Conservation (phyloP, 345 rosid species). For the Citrus medica region DNA sequence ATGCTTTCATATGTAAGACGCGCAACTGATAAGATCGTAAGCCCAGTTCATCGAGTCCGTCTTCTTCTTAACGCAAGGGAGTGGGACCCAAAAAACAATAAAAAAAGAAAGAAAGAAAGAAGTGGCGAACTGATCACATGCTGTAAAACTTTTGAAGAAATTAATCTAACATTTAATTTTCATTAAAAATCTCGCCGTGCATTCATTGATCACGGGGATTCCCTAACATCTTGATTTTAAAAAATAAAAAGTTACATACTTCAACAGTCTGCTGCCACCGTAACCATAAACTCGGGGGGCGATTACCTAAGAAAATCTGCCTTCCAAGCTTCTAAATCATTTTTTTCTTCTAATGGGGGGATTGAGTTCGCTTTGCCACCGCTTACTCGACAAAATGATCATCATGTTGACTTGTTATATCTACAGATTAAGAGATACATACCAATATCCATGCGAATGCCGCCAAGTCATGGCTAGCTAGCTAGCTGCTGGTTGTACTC, state of each 20-base stretch:
- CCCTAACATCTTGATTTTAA: conserved; percentile 7
- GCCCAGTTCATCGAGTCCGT: background rate
- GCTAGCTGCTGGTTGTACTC: no score
- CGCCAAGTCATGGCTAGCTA: no score
- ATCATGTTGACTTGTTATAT: background rate
- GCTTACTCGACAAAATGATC: background rate
- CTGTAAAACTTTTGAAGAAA: background rate
- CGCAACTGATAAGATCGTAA: no score
- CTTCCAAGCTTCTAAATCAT: background rate
- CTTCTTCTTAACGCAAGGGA: background rate
- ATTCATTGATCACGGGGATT: conserved; percentile 35
- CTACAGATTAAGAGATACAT: background rate
- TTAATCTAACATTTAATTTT: background rate
- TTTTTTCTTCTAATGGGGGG: background rate
- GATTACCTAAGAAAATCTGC: conserved; percentile 1
- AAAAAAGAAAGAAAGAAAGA: no score
- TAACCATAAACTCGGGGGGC: background rate
- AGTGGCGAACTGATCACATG: background rate
- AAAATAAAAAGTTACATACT: background rate
- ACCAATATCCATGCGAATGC: conserved; percentile 1
- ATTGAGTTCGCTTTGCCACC: background rate
- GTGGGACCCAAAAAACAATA: no score
- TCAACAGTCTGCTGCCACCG: background rate
- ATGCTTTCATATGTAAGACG: no score
- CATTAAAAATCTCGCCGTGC: conserved; percentile 35